A percentile compares a stretch with the other conserved stretches of the same genome.
Conservation (phyloP, 305 asterid species). For the Solanum hybrid region DNA sequence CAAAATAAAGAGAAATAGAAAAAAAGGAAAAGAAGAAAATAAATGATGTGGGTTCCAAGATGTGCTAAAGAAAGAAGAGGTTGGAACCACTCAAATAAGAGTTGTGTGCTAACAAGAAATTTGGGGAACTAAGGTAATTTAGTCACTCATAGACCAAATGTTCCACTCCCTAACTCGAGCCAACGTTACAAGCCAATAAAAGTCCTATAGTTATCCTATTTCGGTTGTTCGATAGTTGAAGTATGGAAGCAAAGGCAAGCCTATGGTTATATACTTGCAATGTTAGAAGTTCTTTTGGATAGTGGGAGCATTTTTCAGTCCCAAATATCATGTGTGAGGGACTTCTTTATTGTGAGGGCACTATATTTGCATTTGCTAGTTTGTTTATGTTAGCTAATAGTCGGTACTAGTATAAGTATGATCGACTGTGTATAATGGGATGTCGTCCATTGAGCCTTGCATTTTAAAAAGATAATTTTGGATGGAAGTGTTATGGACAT, state of each 20-base stretch:
- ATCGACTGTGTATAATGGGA: neutral
- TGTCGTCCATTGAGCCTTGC: neutral
- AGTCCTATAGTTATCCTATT: neutral
- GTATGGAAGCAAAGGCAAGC: neutral
- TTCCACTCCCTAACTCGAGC: neutral
- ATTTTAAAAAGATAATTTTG: neutral
- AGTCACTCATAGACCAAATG: neutral
- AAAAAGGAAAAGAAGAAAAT: too few relatives aligned
- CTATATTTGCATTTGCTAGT: neutral
- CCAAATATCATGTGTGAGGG: neutral
- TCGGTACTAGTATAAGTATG: neutral
- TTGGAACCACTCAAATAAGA: neutral
- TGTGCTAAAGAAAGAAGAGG: neutral
- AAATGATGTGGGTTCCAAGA: neutral
- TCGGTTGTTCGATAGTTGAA: neutral
- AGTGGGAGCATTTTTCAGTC: neutral
- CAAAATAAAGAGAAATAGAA: too few relatives aligned
- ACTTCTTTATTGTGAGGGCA: neutral
- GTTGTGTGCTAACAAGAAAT: neutral
- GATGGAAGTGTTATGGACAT: neutral
- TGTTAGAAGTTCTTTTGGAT: neutral
- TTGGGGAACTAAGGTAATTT: neutral
- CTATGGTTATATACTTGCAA: neutral
- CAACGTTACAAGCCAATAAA: neutral
- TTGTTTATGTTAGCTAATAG: neutral